Conservation (phyloP, 2,329 filamentous ascomycete genomes). For the Verticillium alfalfae region DNA sequence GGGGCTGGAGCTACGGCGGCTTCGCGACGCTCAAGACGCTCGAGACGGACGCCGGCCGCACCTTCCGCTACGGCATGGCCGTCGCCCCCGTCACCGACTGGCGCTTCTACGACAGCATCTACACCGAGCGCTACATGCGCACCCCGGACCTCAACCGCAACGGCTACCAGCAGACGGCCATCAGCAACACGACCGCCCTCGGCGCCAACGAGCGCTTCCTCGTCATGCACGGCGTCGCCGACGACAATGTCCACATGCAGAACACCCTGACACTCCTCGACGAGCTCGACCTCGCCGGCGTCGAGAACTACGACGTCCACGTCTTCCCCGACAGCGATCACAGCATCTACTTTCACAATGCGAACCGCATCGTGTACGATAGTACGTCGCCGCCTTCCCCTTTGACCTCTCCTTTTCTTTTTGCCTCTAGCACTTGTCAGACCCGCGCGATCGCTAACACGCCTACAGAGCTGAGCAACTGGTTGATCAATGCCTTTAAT, state of each 20-base stretch:
- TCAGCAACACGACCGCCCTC: slow-evolving; percentile 71
- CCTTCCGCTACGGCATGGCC: slow-evolving; percentile 95
- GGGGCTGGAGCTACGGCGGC: slow-evolving; percentile 97
- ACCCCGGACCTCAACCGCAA: slow-evolving; percentile 74
- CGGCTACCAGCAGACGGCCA: slow-evolving; percentile 72
- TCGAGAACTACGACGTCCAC: slow-evolving; percentile 95
- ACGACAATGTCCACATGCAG: slow-evolving; percentile 97
- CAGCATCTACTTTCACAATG: slow-evolving; percentile 90
- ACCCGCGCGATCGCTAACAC: neutral
- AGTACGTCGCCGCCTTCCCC: slow-evolving; percentile 53
- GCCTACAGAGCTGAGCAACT: slow-evolving; percentile 66
- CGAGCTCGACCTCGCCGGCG: slow-evolving; percentile 69
- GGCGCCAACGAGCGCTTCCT: slow-evolving; percentile 78
- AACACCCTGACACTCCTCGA: slow-evolving; percentile 87
- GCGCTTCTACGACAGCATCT: slow-evolving; percentile 91
- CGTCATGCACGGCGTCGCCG: slow-evolving; percentile 91
- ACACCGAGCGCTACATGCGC: slow-evolving; percentile 97
- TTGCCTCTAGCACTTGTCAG: slow-evolving; percentile 1
- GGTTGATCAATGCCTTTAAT: slow-evolving; percentile 96
- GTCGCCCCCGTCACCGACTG: slow-evolving; percentile 98
- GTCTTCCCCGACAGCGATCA: slow-evolving; percentile 97
- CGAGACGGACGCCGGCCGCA: slow-evolving; percentile 81
- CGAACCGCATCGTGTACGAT: slow-evolving; percentile 84
- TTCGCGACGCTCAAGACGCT: slow-evolving; percentile 94
- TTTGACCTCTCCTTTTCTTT: slow-evolving; percentile 3